Base-by-base conservation (phyloP, 1,284 basidiomycete genomes). In the Wallemia mellicola region DNA sequence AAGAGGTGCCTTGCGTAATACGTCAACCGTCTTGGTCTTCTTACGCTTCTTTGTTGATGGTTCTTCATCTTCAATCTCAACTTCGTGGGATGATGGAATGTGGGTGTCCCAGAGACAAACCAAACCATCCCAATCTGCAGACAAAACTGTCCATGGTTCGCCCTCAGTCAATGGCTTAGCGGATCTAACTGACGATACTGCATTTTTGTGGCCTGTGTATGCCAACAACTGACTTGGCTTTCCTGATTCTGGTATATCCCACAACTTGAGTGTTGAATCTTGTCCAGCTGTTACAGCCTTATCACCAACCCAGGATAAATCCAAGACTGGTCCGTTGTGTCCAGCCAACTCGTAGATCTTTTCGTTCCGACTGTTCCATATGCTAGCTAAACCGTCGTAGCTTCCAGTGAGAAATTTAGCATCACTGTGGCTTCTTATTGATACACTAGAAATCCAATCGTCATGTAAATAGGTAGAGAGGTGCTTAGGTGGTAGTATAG, bases 381-480 rank as follows among this genome's bases (percentile, higher is more conserved):
- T 69, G 59, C 82, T 81, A 56, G 87, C 65, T 58, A 77, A 74
- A 3, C 83, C 83, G 63, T 88, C 83, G 65, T 89, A 91, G 1
- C 83, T 84, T 0, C 79, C 79, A 0, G 86, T 82, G 1, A 87
- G 66, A 66, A 89, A 80, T 64, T 80, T 74, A 28, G 85, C 81
- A 62, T 15, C 14, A 25, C 26, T 24, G 38, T 57, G 2, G 58
- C 28, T 17, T 15, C 30, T 1, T 1, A 59, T 2, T 54, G 81
- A 82, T 26, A 95, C 76, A 15, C 81, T 80, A 0, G 86, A 86
- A 0, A 94, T 82, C 92, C 91, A 98, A 65, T 95, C 91, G 63
- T 96, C 85, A 64, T 89, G 85, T 24, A 84, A 82, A 60, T 88
- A 76, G 28, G 81, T 77, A 0, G 81, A 77, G 67, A 87, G 77